Conservation (phyloP, 306 rosid genomes). For the Vigna radiata region DNA sequence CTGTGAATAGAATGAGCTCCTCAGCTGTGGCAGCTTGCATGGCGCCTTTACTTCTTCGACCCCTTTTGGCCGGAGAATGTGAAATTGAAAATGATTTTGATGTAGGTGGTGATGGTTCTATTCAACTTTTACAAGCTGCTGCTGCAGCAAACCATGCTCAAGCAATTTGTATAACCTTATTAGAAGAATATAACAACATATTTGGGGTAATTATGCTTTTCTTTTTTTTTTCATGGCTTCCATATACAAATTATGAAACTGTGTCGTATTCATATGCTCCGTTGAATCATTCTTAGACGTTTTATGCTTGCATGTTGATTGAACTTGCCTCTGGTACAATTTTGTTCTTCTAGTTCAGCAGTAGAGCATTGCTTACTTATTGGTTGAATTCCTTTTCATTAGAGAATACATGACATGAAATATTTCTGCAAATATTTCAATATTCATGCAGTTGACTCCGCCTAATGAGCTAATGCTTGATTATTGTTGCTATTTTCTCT, state of each 20-base stretch:
- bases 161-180: slow-evolving; percentile 84
- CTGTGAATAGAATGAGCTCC: slow-evolving; percentile 88
- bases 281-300: slow-evolving; percentile 21
- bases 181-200: slow-evolving; percentile 79
- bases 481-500: slow-evolving; percentile 30
- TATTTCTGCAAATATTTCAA: slow-evolving; percentile 5
- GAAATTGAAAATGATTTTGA: slow-evolving; percentile 87
- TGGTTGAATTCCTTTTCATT: slow-evolving; percentile 29
- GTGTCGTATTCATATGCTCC: background rate
- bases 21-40: slow-evolving; percentile 99
- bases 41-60: slow-evolving; percentile 98
- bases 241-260: slow-evolving; percentile 18
- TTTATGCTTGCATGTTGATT: slow-evolving; percentile 23
- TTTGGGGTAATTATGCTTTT: slow-evolving; percentile 67
- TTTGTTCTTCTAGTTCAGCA: background rate
- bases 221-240: slow-evolving; percentile 29
- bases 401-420: slow-evolving; percentile 23
- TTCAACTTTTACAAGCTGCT: slow-evolving; percentile 94
- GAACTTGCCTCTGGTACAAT: background rate
- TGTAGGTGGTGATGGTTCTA: slow-evolving; percentile 88
- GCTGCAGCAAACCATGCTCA: slow-evolving; percentile 99
- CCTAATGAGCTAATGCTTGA: background rate
- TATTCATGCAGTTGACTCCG: slow-evolving; percentile 13
- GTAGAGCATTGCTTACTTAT: background rate
- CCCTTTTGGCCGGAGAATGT: slow-evolving; percentile 93